Base-by-base conservation (phyloP, 495 filamentous ascomycete genomes). In the Chaetomium tenue region DNA sequence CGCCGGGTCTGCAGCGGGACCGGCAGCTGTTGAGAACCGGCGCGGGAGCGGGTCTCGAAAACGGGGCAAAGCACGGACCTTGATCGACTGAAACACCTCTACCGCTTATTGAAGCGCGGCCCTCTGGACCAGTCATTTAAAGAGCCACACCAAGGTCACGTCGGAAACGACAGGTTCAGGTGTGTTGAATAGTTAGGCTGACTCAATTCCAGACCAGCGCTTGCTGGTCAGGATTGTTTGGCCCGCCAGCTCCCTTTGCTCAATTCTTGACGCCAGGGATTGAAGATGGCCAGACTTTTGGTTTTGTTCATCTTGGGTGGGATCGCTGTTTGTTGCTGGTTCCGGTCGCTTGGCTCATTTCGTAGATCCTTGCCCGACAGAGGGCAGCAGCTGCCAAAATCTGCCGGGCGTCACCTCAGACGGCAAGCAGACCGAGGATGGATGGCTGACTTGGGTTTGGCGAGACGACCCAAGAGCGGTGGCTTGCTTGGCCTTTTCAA, bases 331-430 rank as follows among this genome's bases (percentile, higher is more conserved):
- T 48, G 40, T 60, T 47, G 15, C 7, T 60, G 59, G 25, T 42
- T 16, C 28, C 3, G 26, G 26, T 5, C 16, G 48, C 50, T 62
- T 62, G 60, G 60, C 50, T 54, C 50, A 48, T 63, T 63, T 63
- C 51, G 16, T 23, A 33, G 48, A 54, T 54, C 50, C 30, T 26
- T 9, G 13, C 55, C 18, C n/a, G 47, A 37, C 58, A 61, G 58
- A 9, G 51, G 48, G 48, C 60, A 15, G 20, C 30, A 61, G 47
- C 22, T 61, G 47, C 33, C 47, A 50, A 15, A 23, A 23, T 22
- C 26, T 60, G 42, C 44, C 44, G n/a, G 44, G 44, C 26, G 26
- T 37, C n/a, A 25, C 58, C 33, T 42, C 18, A 23, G 40, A 63
- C 26, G 60, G 60, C 37, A 48, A 55, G 25, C 52, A 47, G 39